These are phyloP conservation scores for Stereocaulon alpinum DNA, from an alignment of 495 filamentous ascomycete species.

Conservation along the genomic window DNA sequence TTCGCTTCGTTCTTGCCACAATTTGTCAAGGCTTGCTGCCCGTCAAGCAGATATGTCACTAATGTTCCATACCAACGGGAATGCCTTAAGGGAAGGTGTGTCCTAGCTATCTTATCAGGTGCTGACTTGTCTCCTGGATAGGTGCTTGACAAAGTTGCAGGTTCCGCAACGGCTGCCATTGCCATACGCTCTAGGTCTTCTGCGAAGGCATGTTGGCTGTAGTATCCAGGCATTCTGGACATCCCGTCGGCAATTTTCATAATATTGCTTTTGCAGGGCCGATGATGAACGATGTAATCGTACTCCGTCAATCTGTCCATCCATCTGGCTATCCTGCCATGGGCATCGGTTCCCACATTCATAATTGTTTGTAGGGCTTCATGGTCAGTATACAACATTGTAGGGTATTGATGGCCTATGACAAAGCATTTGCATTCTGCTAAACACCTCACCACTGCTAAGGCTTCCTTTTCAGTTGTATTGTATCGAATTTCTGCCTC, in stretches of 20 bases:
- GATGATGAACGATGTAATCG: background rate
- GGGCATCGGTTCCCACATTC: background rate
- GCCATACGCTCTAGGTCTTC: too few species aligned
- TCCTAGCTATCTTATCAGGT: too few species aligned
- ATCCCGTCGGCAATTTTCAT: background rate
- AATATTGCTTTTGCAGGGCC: background rate
- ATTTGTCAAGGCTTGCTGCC: too few species aligned
- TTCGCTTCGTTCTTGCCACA: too few species aligned
- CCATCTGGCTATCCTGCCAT: background rate
- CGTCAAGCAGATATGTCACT: background rate
- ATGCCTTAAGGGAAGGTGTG: background rate
- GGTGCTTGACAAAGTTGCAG: too few species aligned
- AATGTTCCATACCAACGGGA: background rate
- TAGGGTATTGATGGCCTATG: background rate
- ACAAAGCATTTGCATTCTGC: background rate
- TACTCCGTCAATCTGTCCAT: background rate
- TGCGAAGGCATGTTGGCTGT: too few species aligned
- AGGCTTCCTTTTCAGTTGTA: background rate
- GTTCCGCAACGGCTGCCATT: too few species aligned
- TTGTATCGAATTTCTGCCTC: background rate
- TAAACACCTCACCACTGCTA: background rate
- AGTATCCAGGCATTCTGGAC: too few species aligned
- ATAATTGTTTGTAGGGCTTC: background rate
- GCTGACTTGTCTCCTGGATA: too few species aligned
- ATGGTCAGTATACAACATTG: background rate